Conservation (phyloP, 2,329 filamentous ascomycete genomes). For the Phialemonium atrogriseum region DNA sequence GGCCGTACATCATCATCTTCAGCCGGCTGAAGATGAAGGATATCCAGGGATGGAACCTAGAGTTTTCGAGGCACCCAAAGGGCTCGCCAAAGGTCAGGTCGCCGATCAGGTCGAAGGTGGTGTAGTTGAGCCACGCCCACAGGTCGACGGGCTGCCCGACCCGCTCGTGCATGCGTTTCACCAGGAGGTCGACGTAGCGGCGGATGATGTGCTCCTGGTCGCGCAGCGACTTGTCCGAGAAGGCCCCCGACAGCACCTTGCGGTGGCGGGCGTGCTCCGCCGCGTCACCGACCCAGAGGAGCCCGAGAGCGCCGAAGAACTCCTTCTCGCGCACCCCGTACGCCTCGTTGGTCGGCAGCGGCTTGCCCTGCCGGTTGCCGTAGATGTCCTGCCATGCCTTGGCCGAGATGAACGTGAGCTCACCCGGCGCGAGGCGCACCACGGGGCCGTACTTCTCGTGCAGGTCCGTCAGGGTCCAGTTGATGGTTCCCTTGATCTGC, state of each 20-base stretch:
- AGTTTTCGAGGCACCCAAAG: too few species aligned
- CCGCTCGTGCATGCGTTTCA: slow-evolving; percentile 8
- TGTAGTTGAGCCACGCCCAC: too few species aligned
- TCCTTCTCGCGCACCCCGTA: too few species aligned
- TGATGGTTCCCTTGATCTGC: slow-evolving; percentile 6
- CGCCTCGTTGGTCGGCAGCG: too few species aligned
- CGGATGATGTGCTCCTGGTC: slow-evolving; percentile 15
- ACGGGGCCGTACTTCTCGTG: slow-evolving; percentile 25
- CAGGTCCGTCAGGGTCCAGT: slow-evolving; percentile 1
- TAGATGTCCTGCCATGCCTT: slow-evolving; percentile 29
- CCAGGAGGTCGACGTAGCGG: slow-evolving; percentile 11
- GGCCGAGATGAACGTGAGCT: slow-evolving; percentile 28
- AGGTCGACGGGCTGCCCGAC: too few species aligned
- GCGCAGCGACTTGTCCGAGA: slow-evolving; percentile 11
- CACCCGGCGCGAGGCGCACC: slow-evolving; percentile 31
- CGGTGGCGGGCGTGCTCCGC: slow-evolving; percentile 11
- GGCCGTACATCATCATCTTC: too few species aligned
- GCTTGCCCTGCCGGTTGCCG: slow-evolving; percentile 12
- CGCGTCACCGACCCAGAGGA: too few species aligned
- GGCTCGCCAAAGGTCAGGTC: too few species aligned
- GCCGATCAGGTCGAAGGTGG: too few species aligned
- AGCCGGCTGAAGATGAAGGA: too few species aligned
- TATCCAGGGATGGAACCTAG: too few species aligned
- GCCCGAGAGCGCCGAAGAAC: too few species aligned
- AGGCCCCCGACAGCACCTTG: slow-evolving; percentile 11